These are phyloP conservation scores for Fusarium sp. DNA, from an alignment of 2,329 filamentous ascomycete genomes.

Conservation along the genomic window DNA sequence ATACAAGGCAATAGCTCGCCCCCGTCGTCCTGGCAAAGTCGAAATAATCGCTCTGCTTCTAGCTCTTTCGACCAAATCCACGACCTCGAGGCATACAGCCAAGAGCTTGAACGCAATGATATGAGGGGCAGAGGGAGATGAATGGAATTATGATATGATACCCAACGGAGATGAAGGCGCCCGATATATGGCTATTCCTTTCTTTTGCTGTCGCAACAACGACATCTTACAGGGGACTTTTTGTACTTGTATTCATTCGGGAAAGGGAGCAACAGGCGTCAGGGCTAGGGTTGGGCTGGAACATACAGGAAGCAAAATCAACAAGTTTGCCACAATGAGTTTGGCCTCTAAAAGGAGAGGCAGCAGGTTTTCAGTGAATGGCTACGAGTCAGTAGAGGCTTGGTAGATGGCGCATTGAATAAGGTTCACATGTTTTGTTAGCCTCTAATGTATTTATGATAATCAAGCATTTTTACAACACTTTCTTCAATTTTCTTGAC, in stretches of 20 bases:
- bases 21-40: constrained; percentile 35
- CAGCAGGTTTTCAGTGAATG: background rate
- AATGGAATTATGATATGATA: constrained; percentile 11
- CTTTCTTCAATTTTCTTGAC: background rate
- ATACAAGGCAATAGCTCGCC: constrained; percentile 46
- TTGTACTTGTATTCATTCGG: background rate
- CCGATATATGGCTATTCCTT: background rate
- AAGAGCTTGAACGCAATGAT: constrained; percentile 37
- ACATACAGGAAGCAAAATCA: background rate
- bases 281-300: background rate
- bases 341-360: background rate
- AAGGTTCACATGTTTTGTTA: background rate
- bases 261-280: constrained; percentile 7
- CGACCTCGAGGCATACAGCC: constrained; percentile 46
- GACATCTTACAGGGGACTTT: background rate
- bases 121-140: constrained; percentile 4
- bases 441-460: constrained; percentile 19
- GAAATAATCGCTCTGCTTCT: constrained; percentile 27
- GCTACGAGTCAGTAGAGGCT: background rate
- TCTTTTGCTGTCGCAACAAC: background rate
- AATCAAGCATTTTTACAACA: background rate
- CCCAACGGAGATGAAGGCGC: background rate
- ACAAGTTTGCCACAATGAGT: background rate
- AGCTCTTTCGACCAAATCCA: constrained; percentile 44
- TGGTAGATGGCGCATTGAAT: constrained; percentile 4